phyloP scores from a whole-genome alignment of 2,329 filamentous ascomycete genomes.

The Hypoxylon sp. region DNA sequence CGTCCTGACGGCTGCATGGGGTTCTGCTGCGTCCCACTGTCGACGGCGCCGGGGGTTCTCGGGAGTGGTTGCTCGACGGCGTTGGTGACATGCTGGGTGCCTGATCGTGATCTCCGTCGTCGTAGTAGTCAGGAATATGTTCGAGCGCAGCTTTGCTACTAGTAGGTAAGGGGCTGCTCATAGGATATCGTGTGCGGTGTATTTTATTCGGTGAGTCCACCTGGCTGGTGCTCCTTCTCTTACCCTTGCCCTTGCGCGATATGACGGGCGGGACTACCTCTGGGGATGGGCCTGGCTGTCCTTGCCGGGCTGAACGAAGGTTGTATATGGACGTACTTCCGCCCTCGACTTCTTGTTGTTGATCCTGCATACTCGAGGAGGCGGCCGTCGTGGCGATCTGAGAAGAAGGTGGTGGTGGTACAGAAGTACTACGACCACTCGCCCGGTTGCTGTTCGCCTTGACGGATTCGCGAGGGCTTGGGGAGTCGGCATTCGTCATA shows the following conservation, averaged over 20 bases:
- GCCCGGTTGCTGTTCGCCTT: not conserved
- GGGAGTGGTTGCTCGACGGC: not conserved
- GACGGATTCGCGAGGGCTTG: not conserved
- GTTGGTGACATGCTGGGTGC: too few relatives aligned
- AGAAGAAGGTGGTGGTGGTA: not conserved
- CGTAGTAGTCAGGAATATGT: not conserved
- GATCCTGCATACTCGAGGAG: not conserved
- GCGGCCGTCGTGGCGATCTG: not conserved
- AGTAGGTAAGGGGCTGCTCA: not conserved
- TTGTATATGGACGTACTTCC: not conserved
- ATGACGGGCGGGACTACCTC: not conserved
- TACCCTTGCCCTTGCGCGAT: not conserved
- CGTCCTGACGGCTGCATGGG: not conserved
- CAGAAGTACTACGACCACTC: not conserved
- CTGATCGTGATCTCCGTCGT: not conserved
- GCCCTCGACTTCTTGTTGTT: not conserved
- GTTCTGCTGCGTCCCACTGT: not conserved
- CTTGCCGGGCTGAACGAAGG: not conserved
- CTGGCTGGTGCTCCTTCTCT: slow-evolving; percentile 4
- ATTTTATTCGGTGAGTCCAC: not conserved
- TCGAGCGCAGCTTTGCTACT: not conserved
- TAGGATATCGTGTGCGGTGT: slow-evolving; percentile 5
- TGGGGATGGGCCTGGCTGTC: not conserved
- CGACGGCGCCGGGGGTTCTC: not conserved
- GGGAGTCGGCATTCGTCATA: not conserved